Percentiles rank a stretch among this genome's conserved stretches.
These are phyloP conservation scores for Larix kaempferi DNA, from an alignment of 75 land plant species.

Conservation along the genomic window DNA sequence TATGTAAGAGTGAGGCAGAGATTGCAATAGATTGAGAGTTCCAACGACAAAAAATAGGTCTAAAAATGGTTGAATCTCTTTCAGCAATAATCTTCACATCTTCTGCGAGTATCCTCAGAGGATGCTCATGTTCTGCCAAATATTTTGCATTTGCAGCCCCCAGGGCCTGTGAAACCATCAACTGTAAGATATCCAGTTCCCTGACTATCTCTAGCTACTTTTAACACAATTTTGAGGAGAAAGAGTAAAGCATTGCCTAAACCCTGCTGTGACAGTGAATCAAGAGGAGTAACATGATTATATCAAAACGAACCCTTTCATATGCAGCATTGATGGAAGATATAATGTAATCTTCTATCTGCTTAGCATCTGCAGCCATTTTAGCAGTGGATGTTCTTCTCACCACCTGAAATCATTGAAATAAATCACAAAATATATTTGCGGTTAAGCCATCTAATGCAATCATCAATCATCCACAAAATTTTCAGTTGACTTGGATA, in stretches of 20 bases:
- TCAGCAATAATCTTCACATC: slow-evolving; percentile 55
- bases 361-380: slow-evolving; percentile 26
- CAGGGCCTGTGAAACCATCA: slow-evolving; percentile 27
- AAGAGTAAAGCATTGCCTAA: background rate
- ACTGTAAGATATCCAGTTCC: background rate
- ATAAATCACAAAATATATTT: too few relatives aligned
- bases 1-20: slow-evolving; percentile 37
- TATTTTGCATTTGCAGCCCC: slow-evolving; percentile 33
- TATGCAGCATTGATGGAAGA: slow-evolving; percentile 66
- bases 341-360: slow-evolving; percentile 52
- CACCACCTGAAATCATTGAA: background rate
- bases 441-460: background rate
- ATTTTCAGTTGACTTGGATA: background rate
- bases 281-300: background rate
- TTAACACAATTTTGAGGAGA: background rate
- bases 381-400: slow-evolving; percentile 1
- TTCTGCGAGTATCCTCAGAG: slow-evolving; percentile 67
- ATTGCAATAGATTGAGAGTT: slow-evolving; percentile 56
- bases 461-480: background rate
- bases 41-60: slow-evolving; percentile 61
- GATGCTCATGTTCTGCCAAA: slow-evolving; percentile 44
- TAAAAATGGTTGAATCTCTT: slow-evolving; percentile 54
- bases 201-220: background rate
- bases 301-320: slow-evolving; percentile 44
- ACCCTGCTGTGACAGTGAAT: background rate